Evolutionary conservation across 2,329 filamentous ascomycete species (phyloP).

Genomic region (Sarocladium strictum): DNA sequence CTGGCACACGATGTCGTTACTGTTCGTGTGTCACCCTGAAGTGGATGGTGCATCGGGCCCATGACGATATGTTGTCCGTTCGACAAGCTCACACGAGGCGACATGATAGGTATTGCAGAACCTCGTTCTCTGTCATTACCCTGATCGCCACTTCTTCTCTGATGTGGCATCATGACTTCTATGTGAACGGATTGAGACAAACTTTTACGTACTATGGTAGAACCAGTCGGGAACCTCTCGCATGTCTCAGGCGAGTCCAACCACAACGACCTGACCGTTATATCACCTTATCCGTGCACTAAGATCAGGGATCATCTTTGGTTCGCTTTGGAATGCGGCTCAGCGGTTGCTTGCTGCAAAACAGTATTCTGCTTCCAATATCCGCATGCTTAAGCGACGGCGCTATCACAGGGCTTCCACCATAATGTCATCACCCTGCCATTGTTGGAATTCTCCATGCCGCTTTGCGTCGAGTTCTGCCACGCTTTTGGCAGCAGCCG

Average conservation of each 20-base stretch:
- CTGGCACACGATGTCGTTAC: neutral
- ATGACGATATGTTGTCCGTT: neutral
- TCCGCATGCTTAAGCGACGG: neutral
- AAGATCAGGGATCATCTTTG: neutral
- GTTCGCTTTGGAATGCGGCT: conserved; percentile 4
- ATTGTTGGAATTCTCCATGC: neutral
- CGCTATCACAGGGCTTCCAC: neutral
- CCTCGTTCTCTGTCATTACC: neutral
- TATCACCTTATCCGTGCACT: neutral
- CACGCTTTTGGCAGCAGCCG: too few species aligned
- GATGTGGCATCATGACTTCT: too few species aligned
- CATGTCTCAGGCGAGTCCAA: neutral
- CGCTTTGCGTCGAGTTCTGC: neutral
- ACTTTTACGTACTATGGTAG: too few species aligned
- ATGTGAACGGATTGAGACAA: too few species aligned
- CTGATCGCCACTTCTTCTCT: neutral
- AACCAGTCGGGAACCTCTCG: neutral
- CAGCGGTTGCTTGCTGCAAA: neutral
- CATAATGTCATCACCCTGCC: neutral
- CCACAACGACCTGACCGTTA: neutral
- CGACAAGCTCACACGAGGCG: neutral
- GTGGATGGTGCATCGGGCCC: neutral
- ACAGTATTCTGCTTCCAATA: neutral
- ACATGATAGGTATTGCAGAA: neutral
- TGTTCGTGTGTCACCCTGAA: neutral